These are phyloP conservation scores for Parietichytrium sp. DNA, from an alignment of 108 stramenopile species.

Conservation along the genomic window DNA sequence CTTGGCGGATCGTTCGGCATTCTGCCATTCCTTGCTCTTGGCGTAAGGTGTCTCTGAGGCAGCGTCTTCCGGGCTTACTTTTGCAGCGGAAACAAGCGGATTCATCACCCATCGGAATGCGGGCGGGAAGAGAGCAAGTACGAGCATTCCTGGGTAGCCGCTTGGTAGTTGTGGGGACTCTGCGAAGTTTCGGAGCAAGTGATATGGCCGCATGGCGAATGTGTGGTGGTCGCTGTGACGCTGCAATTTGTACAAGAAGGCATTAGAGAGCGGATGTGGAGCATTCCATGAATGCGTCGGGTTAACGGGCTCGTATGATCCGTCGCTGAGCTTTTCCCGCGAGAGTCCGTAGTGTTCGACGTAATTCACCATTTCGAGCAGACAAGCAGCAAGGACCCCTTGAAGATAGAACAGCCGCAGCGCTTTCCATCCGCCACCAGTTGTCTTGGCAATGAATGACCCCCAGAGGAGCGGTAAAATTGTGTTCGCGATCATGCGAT, in stretches of 20 bases:
- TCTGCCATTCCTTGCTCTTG: not conserved
- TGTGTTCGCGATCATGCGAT: conserved; percentile 20
- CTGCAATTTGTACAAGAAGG: conserved; percentile 19
- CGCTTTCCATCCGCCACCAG: not conserved
- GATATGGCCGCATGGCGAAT: not conserved
- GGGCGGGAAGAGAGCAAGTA: not conserved
- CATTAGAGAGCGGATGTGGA: conserved; percentile 4
- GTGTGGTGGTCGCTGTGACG: conserved; percentile 34
- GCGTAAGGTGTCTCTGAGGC: no score
- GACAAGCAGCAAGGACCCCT: not conserved
- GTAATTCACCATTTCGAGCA: conserved; percentile 31
- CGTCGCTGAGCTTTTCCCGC: conserved; percentile 19
- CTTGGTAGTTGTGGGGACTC: conserved; percentile 26
- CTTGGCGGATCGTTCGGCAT: not conserved
- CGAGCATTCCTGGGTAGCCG: not conserved
- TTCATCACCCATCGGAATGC: not conserved
- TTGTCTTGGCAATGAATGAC: not conserved
- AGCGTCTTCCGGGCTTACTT: not conserved
- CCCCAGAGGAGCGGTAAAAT: conserved; percentile 17
- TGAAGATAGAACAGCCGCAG: not conserved
- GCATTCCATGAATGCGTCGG: conserved; percentile 23
- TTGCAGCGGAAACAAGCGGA: not conserved
- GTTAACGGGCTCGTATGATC: conserved; percentile 25
- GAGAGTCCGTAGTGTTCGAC: conserved; percentile 14
- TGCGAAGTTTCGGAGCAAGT: conserved; percentile 17